Evolutionary conservation across 257 asterid species (phyloP), one percentile per base, ranked within the genome.

Genomic region (Eustoma russellianum): DNA sequence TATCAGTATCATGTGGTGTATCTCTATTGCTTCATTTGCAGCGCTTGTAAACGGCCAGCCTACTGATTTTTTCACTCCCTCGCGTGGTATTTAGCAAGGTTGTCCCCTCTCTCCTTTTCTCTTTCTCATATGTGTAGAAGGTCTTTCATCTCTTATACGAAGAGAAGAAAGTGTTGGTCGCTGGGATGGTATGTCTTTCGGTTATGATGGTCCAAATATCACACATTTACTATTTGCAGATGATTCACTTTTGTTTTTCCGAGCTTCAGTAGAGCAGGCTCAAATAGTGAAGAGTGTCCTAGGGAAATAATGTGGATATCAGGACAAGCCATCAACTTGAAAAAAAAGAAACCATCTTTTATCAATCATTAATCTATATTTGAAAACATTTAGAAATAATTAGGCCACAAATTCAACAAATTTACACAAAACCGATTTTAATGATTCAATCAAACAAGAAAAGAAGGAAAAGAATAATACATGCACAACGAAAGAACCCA

Each of bases 401-500:
- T 47, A 28, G 43, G 6, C 54, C 40, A 54, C 51, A 58, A 40
- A 41, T 6, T 28, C 28, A 33, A 50, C 18, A 48, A 60, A 60
- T 12, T 6, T n/a, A 35, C 41, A n/a, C 5, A 35, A 6, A 49
- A 15, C 5, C 13, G 38, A 33, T 2, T n/a, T 17, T 10, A 12
- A 6, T 40, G 9, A n/a, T 34, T 5, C 49, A 24, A 33, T 0
- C 4, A 24, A 46, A 55, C 55, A 33, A 5, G 8, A 35, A 48
- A 53, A 51, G 17, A 5, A 52, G 65, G 55, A 52, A 62, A 33
- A n/a, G n/a, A n/a, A n/a, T 72, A 92, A 92, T 59, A 80, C 93
- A 64, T 71, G 74, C 6, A 94, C 96, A 56, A 89, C 66, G 17
- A 79, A 67, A 64, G 81, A 70, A 49, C 62, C 68, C 73, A 70